Evolutionary conservation across 352 stramenopile species (phyloP), one percentile per base, ranked within the genome.

Genomic region (Globisporangium heterothallicum): DNA sequence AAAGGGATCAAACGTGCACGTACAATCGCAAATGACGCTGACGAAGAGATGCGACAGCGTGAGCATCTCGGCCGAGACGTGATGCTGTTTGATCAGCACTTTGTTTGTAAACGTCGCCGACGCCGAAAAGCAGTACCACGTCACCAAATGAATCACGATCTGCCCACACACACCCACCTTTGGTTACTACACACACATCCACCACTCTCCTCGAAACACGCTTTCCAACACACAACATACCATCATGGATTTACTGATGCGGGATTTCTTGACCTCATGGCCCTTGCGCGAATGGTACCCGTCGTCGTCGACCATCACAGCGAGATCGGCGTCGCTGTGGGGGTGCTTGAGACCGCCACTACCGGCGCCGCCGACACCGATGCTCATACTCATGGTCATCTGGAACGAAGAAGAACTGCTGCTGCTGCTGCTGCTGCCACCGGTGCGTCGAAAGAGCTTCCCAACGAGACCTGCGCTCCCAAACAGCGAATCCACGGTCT

Each of bases 51-150:
- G 84, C 50, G 77, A 89, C 55, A 94, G 83, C 26, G 80, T 92
- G 58, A 94, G 74, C 74, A 87, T 87, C 58, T 92, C 81, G 26
- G 78, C 81, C 43, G 81, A 90, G 19, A 94, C 68, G 44, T 89
- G 80, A 53, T 94, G 70, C 66, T 94, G 72, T 61, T 94, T 94
- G 66, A 94, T 91, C 45, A 94, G 54, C 32, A 86, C 66, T 42
- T 90, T 92, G 64, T 94, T 94, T 19, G 78, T 92, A 62, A 94
- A 94, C 18, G 83, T 94, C 42, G 80, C 63, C 5, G 62, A 63
- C 10, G 78, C 81, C 50, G 83, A 92, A 66, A 94, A 94, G 50
- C 83, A 69, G 50, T 94, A 92, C 83, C 83, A 94, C 32, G 84
- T 63, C 42, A 66, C 38, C 42, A 94, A 46, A 42, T 74, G 54